phyloP scores from a whole-genome alignment of 345 rosid genomes.

The Gossypium herbaceum region DNA sequence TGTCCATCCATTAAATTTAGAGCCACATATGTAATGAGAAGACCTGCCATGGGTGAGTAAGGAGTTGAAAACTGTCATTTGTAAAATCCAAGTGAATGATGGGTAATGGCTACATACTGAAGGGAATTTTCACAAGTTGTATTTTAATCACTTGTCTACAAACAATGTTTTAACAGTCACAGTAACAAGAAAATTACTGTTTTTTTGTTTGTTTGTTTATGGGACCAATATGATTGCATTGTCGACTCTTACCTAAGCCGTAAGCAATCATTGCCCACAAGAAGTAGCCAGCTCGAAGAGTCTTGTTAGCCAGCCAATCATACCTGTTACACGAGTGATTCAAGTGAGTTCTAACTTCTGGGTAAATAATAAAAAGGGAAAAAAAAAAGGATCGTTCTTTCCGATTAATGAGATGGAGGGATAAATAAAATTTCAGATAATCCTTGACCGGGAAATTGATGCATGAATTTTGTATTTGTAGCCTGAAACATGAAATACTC shows the following conservation, averaged over 20 bases:
- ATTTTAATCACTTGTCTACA: neutral
- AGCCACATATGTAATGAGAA: constrained; percentile 87
- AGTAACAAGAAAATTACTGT: neutral
- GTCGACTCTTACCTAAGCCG: constrained; percentile 62
- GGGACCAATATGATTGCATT: neutral
- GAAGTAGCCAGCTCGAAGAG: constrained; percentile 85
- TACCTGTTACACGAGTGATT: constrained; percentile 45
- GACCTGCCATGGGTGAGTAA: constrained; percentile 47
- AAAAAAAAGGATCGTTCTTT: neutral
- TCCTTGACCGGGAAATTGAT: neutral
- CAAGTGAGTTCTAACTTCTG: neutral
- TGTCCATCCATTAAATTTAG: constrained; percentile 95
- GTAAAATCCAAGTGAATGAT: constrained; percentile 1
- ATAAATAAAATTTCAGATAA: neutral
- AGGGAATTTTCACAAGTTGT: neutral
- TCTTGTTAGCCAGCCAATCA: constrained; percentile 86
- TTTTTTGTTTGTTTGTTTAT: neutral
- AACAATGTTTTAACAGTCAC: neutral
- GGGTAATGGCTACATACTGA: neutral
- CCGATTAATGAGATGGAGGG: neutral
- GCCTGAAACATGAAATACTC: neutral
- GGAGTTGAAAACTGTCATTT: neutral
- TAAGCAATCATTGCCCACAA: constrained; percentile 93
- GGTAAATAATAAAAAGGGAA: neutral
- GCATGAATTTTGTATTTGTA: neutral